These are phyloP conservation scores for Toxoplasma gondii DNA, from an alignment of 169 alveolate species.

Conservation along the genomic window DNA sequence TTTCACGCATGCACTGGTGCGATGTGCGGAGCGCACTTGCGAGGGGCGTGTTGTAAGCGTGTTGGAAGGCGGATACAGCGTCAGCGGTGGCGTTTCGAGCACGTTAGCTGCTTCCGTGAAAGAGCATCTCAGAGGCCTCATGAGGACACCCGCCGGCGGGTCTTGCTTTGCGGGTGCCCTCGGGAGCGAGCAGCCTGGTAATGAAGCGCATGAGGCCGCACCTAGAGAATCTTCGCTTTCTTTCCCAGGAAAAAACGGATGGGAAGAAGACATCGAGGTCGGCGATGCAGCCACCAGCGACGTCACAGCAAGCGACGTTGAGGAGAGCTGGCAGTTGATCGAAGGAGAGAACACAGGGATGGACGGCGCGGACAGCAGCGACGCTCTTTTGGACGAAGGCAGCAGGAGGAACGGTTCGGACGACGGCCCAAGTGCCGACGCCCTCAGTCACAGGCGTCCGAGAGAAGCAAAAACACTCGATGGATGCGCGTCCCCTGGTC, in stretches of 20 bases:
- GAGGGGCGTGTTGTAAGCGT: conserved; percentile 96
- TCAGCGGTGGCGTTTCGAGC: conserved; percentile 89
- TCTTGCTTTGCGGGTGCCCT: background rate
- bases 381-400: too few species aligned
- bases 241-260: background rate
- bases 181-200: background rate
- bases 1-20: conserved; percentile 92
- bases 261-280: conserved; percentile 12
- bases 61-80: conserved; percentile 99
- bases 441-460: too few species aligned
- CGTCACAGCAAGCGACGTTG: conserved; percentile 24
- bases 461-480: too few species aligned
- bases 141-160: conserved; percentile 13
- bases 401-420: too few species aligned
- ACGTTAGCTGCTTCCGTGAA: conserved; percentile 94
- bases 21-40: conserved; percentile 93
- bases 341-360: background rate
- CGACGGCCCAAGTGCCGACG: too few species aligned
- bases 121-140: conserved; percentile 90
- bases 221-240: background rate
- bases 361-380: background rate
- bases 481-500: too few species aligned
- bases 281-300: conserved; percentile 18
- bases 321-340: conserved; percentile 11
- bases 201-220: background rate